phyloP scores from a whole-genome alignment of 106 monocot species.

The Chionographis japonica region DNA sequence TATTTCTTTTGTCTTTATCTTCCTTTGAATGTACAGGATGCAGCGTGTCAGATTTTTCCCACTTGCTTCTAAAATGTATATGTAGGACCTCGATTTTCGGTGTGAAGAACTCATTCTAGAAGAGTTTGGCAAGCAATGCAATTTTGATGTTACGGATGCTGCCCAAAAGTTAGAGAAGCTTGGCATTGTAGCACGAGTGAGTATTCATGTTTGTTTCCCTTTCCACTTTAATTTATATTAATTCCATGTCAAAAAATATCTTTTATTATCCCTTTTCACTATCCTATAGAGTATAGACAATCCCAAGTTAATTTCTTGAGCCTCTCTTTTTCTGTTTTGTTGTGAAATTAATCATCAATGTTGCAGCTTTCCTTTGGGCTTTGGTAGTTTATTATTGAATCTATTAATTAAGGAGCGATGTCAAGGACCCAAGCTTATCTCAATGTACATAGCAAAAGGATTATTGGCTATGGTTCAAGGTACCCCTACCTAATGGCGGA shows the following conservation, averaged over 20 bases:
- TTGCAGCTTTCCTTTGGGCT: no score
- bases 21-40: not conserved
- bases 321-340: not conserved
- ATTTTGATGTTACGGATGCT: slow-evolving; percentile 93
- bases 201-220: slow-evolving; percentile 6
- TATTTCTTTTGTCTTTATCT: not conserved
- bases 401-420: no score
- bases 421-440: no score
- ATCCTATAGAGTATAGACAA: not conserved
- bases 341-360: no score
- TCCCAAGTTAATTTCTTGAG: not conserved
- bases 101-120: slow-evolving; percentile 91
- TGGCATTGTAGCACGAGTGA: slow-evolving; percentile 79
- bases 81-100: slow-evolving; percentile 73
- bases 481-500: no score
- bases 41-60: not conserved
- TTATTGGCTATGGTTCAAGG: no score
- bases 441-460: no score
- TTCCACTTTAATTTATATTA: not conserved
- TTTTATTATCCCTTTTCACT: not conserved
- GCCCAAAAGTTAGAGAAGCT: slow-evolving; percentile 92
- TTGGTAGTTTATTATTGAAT: no score
- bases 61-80: not conserved
- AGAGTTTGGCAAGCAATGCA: slow-evolving; percentile 66
- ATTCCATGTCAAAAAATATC: no score